Evolutionary conservation across 768 basidiomycete species (phyloP).

Genomic region (Suillus clintonianus): DNA sequence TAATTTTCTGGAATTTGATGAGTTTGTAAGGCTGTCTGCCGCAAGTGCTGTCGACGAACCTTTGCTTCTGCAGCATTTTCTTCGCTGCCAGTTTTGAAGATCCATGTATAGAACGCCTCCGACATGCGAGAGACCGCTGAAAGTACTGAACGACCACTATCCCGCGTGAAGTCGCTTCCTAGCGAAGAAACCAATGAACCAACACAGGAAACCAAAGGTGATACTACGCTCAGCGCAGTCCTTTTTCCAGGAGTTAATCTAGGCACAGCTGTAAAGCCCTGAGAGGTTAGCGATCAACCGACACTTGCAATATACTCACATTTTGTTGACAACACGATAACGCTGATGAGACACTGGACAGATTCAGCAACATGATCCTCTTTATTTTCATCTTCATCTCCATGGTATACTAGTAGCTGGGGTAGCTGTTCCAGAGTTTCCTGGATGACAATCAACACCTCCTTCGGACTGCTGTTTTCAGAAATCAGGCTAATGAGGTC

Average conservation of each 20-base stretch:
- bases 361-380: constrained; percentile 14
- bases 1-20: constrained; percentile 22
- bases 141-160: constrained; percentile 22
- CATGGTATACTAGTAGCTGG: no score
- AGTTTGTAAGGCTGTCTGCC: neutral
- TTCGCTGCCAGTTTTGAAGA: neutral
- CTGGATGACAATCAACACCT: constrained; percentile 42
- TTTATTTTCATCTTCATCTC: constrained; percentile 18
- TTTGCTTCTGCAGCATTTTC: constrained; percentile 15
- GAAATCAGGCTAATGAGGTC: constrained; percentile 37
- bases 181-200: constrained; percentile 15
- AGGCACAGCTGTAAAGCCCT: constrained; percentile 21
- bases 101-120: constrained; percentile 19
- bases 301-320: constrained; percentile 15
- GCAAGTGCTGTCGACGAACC: constrained; percentile 10
- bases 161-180: constrained; percentile 13
- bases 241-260: constrained; percentile 24
- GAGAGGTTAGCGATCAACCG: neutral
- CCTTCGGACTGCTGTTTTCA: constrained; percentile 38
- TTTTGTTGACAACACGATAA: constrained; percentile 20
- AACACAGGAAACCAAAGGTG: constrained; percentile 19
- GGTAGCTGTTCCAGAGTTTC: constrained; percentile 38
- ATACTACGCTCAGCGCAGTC: constrained; percentile 21
- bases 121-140: constrained; percentile 18
- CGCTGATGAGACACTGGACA: constrained; percentile 16